A percentile compares a stretch with the other conserved stretches of the same genome.
These are phyloP conservation scores for Arachnopeziza araneosa DNA, from an alignment of 2,329 filamentous ascomycete species.

Conservation along the genomic window DNA sequence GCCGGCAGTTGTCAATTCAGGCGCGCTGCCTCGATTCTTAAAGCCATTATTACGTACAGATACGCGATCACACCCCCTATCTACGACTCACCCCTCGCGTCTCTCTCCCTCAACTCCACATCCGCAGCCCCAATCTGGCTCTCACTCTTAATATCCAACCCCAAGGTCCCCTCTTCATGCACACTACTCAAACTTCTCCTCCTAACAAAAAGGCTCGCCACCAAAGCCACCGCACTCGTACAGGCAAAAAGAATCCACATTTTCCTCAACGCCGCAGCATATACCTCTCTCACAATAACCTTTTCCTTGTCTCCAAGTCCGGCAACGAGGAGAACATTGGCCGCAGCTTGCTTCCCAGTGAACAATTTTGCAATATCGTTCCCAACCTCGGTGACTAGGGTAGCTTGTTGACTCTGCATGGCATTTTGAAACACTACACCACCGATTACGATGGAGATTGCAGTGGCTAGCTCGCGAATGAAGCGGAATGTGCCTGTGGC, in stretches of 20 bases:
- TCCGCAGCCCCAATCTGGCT: no score
- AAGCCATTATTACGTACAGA: no score
- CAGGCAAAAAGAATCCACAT: constrained; percentile 24
- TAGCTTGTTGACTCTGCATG: constrained; percentile 32
- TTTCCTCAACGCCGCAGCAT: constrained; percentile 19
- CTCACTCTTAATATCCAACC: constrained; percentile 16
- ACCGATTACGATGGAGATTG: constrained; percentile 40
- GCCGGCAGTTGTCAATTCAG: no score
- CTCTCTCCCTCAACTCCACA: no score
- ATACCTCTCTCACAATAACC: constrained; percentile 13
- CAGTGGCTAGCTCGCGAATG: constrained; percentile 36
- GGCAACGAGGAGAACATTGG: constrained; percentile 33
- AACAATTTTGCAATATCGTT: constrained; percentile 31
- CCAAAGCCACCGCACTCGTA: constrained; percentile 25
- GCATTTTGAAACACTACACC: constrained; percentile 40
- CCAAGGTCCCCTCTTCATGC: constrained; percentile 49
- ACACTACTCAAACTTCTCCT: constrained; percentile 39
- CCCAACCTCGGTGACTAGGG: constrained; percentile 8
- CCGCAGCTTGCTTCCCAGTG: constrained; percentile 17
- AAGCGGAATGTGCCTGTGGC: constrained; percentile 49
- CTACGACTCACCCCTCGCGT: no score
- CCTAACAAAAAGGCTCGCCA: constrained; percentile 39
- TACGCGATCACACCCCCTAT: no score
- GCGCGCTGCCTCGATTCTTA: no score
- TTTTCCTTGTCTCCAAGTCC: constrained; percentile 28